phyloP scores from a whole-genome alignment of 176 grass and related monocot genomes.

The Secale cereale region DNA sequence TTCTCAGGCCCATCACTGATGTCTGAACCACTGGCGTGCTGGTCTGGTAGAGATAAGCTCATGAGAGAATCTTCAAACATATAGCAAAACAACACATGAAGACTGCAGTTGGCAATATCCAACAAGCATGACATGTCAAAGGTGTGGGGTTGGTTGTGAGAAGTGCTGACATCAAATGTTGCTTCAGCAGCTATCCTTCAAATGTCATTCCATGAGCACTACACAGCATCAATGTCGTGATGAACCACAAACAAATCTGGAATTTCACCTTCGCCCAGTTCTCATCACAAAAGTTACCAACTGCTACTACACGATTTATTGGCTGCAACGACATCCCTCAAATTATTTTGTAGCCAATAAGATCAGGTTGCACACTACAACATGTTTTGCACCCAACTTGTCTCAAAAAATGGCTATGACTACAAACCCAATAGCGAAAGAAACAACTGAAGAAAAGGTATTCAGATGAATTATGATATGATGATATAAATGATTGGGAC shows the following conservation, averaged over 20 bases:
- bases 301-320: neutral
- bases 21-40: slow-evolving; percentile 17
- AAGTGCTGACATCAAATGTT: neutral
- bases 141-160: neutral
- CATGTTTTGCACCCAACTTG: neutral
- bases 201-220: neutral
- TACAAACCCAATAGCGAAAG: neutral
- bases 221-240: neutral
- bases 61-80: neutral
- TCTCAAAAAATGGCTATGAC: neutral
- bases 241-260: neutral
- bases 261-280: slow-evolving; percentile 6
- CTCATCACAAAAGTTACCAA: neutral
- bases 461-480: neutral
- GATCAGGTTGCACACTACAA: neutral
- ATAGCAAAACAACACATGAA: neutral
- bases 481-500: neutral
- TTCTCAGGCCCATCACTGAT: slow-evolving; percentile 12
- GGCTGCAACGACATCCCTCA: neutral
- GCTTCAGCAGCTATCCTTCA: slow-evolving; percentile 12
- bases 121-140: neutral
- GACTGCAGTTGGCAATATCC: neutral
- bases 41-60: slow-evolving; percentile 4
- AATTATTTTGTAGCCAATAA: neutral
- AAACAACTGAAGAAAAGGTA: neutral